Evolutionary conservation across 192 early-diverging fungal species (phyloP).

Genomic region (Cetraspora pellucida): DNA sequence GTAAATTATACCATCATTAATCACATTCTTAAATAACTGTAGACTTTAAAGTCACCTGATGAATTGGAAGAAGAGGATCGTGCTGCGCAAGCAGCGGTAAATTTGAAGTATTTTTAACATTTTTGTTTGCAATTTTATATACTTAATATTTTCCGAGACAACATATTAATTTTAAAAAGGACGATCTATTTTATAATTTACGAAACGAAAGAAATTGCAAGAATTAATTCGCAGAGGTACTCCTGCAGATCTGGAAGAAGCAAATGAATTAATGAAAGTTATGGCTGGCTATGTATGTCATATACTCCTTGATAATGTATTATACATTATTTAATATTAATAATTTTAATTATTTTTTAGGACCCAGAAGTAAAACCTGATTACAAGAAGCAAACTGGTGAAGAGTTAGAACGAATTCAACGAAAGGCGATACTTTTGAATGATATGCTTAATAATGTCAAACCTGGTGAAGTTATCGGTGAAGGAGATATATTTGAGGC

Average conservation of each 20-base stretch:
- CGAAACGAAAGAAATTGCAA: slow-evolving; percentile 77
- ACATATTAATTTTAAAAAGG: not conserved
- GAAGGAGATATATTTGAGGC: slow-evolving; percentile 53
- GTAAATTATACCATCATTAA: not conserved
- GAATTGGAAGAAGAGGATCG: slow-evolving; percentile 96
- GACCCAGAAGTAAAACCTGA: slow-evolving; percentile 70
- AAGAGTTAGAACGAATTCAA: slow-evolving; percentile 82
- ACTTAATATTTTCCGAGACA: not conserved
- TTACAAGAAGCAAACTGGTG: slow-evolving; percentile 81
- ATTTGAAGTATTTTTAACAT: slow-evolving; percentile 29
- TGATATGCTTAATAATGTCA: slow-evolving; percentile 77
- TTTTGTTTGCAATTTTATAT: not conserved
- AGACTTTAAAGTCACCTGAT: slow-evolving; percentile 86
- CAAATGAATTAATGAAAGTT: slow-evolving; percentile 97
- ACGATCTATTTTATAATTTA: not conserved
- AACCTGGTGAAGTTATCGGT: slow-evolving; percentile 56
- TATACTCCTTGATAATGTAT: slow-evolving; percentile 23
- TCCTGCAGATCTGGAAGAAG: slow-evolving; percentile 90
- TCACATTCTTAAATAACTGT: slow-evolving; percentile 30
- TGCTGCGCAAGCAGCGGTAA: slow-evolving; percentile 78
- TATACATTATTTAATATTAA: not conserved
- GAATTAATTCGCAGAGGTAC: slow-evolving; percentile 94
- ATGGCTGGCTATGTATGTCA: slow-evolving; percentile 92
- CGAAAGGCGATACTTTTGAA: slow-evolving; percentile 72
- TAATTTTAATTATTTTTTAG: slow-evolving; percentile 33